Percentiles rank a stretch among this genome's conserved stretches.
phyloP scores from a whole-genome alignment of 1,284 basidiomycete genomes.

The Leccinum insigne region DNA sequence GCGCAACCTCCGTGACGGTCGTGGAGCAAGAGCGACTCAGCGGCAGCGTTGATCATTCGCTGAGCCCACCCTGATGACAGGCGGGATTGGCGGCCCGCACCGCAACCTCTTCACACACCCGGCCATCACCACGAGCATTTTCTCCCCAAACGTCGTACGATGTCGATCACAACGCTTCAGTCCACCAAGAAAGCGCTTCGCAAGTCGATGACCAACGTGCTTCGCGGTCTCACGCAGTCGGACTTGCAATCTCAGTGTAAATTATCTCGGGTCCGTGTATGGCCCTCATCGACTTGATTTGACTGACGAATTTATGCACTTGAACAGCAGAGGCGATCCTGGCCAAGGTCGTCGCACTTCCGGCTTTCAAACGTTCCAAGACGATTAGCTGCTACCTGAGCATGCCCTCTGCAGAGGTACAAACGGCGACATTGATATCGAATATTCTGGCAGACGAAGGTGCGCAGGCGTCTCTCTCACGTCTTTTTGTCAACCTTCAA shows the following conservation, averaged over 20 bases:
- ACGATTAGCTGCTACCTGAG: slow-evolving; percentile 73
- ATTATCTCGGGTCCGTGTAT: not conserved
- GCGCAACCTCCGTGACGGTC: slow-evolving; percentile 24
- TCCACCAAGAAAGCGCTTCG: slow-evolving; percentile 55
- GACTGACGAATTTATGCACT: slow-evolving; percentile 1
- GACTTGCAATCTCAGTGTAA: slow-evolving; percentile 63
- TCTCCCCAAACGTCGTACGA: slow-evolving; percentile 11
- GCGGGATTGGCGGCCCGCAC: no score
- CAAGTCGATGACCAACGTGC: slow-evolving; percentile 44
- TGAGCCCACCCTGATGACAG: not conserved
- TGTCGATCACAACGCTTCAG: slow-evolving; percentile 33
- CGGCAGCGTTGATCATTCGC: slow-evolving; percentile 1
- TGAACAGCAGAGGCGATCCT: slow-evolving; percentile 54
- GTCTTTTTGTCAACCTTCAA: not conserved
- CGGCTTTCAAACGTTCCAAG: slow-evolving; percentile 49
- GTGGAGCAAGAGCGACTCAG: slow-evolving; percentile 9
- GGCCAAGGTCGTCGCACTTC: slow-evolving; percentile 45
- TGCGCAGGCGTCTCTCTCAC: slow-evolving; percentile 13
- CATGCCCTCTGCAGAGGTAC: slow-evolving; percentile 71
- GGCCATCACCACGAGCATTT: not conserved
- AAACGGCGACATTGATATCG: slow-evolving; percentile 48
- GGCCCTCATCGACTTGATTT: not conserved
- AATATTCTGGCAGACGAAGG: slow-evolving; percentile 26
- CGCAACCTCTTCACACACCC: no score
- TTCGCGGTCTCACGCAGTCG: slow-evolving; percentile 42